phyloP scores from a whole-genome alignment of 2,329 filamentous ascomycete genomes.

The Monosporascus cannonballus region DNA sequence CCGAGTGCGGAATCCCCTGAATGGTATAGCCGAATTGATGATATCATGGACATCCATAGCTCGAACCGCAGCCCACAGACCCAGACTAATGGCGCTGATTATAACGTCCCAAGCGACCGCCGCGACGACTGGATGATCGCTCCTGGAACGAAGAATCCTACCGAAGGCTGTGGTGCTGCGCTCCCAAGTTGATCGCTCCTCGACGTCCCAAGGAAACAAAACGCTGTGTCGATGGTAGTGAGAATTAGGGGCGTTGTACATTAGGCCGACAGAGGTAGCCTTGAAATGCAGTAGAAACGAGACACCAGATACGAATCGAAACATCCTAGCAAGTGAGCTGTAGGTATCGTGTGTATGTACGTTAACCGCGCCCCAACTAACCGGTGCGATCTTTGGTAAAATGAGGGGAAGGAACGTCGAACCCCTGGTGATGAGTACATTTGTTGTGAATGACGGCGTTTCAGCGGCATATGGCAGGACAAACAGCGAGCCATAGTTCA shows the following conservation, averaged over 20 bases:
- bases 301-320: constrained; percentile 37
- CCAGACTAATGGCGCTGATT: constrained; percentile 46
- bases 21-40: constrained; percentile 31
- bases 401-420: constrained; percentile 41
- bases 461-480: constrained; percentile 34
- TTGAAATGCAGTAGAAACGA: constrained; percentile 41
- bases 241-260: constrained; percentile 40
- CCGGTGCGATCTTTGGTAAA: constrained; percentile 40
- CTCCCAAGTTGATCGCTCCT: constrained; percentile 37
- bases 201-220: constrained; percentile 38
- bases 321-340: constrained; percentile 37
- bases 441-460: constrained; percentile 32
- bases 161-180: constrained; percentile 38
- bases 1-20: constrained; percentile 12
- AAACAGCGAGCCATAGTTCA: constrained; percentile 31
- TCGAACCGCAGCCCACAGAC: constrained; percentile 51
- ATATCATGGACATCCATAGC: constrained; percentile 45
- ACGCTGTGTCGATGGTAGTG: constrained; percentile 43
- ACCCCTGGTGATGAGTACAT: constrained; percentile 26
- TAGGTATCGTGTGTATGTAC: constrained; percentile 32
- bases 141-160: constrained; percentile 42
- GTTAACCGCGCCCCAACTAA: constrained; percentile 41
- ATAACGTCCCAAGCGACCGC: constrained; percentile 54
- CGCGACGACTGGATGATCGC: constrained; percentile 52
- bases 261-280: constrained; percentile 35